A percentile compares a stretch with the other conserved stretches of the same genome.
Conservation (phyloP, 1,284 basidiomycete genomes). For the Chiua sp. region DNA sequence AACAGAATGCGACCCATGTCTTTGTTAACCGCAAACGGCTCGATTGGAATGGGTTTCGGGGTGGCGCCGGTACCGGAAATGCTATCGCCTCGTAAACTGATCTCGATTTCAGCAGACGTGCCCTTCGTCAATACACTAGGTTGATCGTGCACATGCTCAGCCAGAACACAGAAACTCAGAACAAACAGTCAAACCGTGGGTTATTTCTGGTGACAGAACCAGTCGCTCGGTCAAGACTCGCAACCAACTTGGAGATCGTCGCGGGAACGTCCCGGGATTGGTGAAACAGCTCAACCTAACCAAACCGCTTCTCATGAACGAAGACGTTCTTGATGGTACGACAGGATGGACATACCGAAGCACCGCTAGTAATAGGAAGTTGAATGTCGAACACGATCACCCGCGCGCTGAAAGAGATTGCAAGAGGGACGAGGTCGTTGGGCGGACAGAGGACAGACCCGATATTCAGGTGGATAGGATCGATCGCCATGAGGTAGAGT, state of each 20-base stretch:
- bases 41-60: constrained; percentile 77
- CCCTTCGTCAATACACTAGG: constrained; percentile 86
- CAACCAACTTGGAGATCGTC: constrained; percentile 80
- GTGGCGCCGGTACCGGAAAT: constrained; percentile 52
- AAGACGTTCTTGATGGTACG: neutral
- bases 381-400: constrained; percentile 95
- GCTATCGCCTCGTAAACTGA: constrained; percentile 69
- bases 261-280: constrained; percentile 94
- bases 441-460: constrained; percentile 90
- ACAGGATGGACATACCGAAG: constrained; percentile 61
- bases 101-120: constrained; percentile 84
- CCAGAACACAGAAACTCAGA: neutral
- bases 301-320: constrained; percentile 3
- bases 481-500: constrained; percentile 84
- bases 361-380: constrained; percentile 88
- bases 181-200: constrained; percentile 64
- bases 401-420: constrained; percentile 80
- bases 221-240: constrained; percentile 78
- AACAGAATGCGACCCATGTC: constrained; percentile 96
- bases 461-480: constrained; percentile 86
- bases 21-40: constrained; percentile 90
- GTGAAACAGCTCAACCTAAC: constrained; percentile 90
- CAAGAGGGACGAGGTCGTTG: constrained; percentile 73
- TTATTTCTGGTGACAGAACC: constrained; percentile 80
- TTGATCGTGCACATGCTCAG: constrained; percentile 5